Evolutionary conservation across 202 grass and related monocot species (phyloP), one percentile per base, ranked within the genome.

Genomic region (Setaria italica): DNA sequence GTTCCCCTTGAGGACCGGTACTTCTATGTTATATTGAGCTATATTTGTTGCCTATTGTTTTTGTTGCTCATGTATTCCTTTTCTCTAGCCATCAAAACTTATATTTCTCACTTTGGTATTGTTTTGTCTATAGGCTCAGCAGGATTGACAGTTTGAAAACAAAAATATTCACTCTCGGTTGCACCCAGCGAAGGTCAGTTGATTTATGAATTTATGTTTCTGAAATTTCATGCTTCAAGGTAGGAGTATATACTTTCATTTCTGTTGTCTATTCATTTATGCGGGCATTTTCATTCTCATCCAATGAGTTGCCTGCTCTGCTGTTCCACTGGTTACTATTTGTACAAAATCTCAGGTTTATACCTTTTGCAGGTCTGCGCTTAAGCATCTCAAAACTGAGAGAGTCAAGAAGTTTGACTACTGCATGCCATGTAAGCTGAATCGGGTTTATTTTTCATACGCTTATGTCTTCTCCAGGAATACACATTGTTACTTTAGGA

Each of bases 371-470:
- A 99, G 93, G 82, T 96, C 93, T 83, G 88, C 93, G 2, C 70
- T 99, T 46, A 99, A 92, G 77, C 90, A 88, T 90, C 88, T 99
- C 49, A 99, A 88, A 90, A 88, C 75, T 12, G 97, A 99, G 79
- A 84, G 97, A 71, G 93, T 99, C 73, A 99, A 90, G 87, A 84
- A 87, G 48, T 99, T 92, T 81, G 93, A 99, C 76, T 99, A 99
- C 82, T 99, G 97, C 82, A 91, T 99, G 88, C 97, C 97, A 8
- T 99, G 93, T 99, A 88, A 99, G 95, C 70, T 67, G 74, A 80
- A 76, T 84, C 17, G 33, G 43, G 55, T 51, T 72, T 48, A 32
- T 47, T 58, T 80, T 68, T 45, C 6, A 6, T 67, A 53, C 17
- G 54, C 51, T 17, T 72, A 13, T 58, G 53, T 7, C 78, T 63